Conservation (phyloP, 345 rosid genomes). For the Brassica juncea region DNA sequence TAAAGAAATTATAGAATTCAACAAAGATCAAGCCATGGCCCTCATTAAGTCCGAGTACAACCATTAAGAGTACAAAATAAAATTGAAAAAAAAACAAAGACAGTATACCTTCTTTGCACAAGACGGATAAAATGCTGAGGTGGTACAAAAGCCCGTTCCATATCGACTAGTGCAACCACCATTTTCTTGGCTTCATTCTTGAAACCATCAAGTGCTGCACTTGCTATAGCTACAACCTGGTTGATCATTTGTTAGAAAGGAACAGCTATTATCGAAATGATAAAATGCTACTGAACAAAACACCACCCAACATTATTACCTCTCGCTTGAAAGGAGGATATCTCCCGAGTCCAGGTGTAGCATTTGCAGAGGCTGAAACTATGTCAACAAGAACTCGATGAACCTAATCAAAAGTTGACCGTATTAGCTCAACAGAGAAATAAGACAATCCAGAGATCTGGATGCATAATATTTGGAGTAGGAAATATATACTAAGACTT, state of each 20-base stretch:
- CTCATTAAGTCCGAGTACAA: not conserved
- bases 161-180: not conserved
- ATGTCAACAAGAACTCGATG: constrained; percentile 90
- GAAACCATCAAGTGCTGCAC: constrained; percentile 74
- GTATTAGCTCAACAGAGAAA: constrained; percentile 16
- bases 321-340: constrained; percentile 97
- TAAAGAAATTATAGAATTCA: not conserved
- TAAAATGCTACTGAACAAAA: not conserved
- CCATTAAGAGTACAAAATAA: not conserved
- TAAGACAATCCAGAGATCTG: not conserved
- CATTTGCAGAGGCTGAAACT: constrained; percentile 84
- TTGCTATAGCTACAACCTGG: constrained; percentile 90
- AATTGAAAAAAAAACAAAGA: constrained; percentile 7
- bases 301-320: constrained; percentile 44
- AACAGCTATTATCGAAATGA: not conserved
- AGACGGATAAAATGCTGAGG: constrained; percentile 99
- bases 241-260: constrained; percentile 17
- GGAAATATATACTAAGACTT: not conserved
- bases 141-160: constrained; percentile 86
- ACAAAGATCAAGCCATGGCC: not conserved
- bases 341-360: constrained; percentile 98
- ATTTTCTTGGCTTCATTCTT: not conserved
- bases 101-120: constrained; percentile 80
- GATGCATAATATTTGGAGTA: not conserved
- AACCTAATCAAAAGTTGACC: constrained; percentile 53